Evolutionary conservation across 768 basidiomycete species (phyloP), one percentile per base, ranked within the genome.

Genomic region (Amanita polypyramis): DNA sequence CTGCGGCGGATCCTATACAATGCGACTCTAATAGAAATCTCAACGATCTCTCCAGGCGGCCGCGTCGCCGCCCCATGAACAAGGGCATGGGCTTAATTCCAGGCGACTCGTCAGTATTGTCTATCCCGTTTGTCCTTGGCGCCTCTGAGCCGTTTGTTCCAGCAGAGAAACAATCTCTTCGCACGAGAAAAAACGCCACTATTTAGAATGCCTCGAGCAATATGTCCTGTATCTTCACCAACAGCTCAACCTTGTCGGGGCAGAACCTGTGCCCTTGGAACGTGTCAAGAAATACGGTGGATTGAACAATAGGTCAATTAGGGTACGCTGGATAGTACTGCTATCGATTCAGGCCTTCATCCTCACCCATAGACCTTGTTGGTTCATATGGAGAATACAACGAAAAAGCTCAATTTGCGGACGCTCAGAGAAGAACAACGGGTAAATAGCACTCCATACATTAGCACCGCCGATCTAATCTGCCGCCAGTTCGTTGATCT

Each of bases 121-220:
- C 25, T 21, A 5, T 15, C 35, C 41, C 20, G 51, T 34, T 12
- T 42, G 51, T 15, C 7, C 25, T 12, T 11, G n/a, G 39, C 43
- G 29, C 27, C 30, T 46, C 51, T 33, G 49, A 44, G 36, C 49
- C 8, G 23, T 15, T 19, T 5, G 48, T 23, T 29, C 37, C 30
- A 11, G 14, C 50, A 82, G 81, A 1, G 84, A 85, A 43, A 70
- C 71, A n/a, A 85, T 87, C 47, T 80, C 84, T 2, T 84, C 82
- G 5, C 84, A 87, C 55, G 84, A 86, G 56, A 85, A 85, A 56
- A 85, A 85, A 55, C 66, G 84, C 2, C 73, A 80, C 55, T 85
- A 86, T 56, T 70, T 86, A 19, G 82, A 83, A 54, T 82, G 80
- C 53, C 62, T 87, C 5, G 84, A 87, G 54, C 74, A 81, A 50